Conservation (phyloP, 495 filamentous ascomycete genomes). For the Talaromyces stipitatus region DNA sequence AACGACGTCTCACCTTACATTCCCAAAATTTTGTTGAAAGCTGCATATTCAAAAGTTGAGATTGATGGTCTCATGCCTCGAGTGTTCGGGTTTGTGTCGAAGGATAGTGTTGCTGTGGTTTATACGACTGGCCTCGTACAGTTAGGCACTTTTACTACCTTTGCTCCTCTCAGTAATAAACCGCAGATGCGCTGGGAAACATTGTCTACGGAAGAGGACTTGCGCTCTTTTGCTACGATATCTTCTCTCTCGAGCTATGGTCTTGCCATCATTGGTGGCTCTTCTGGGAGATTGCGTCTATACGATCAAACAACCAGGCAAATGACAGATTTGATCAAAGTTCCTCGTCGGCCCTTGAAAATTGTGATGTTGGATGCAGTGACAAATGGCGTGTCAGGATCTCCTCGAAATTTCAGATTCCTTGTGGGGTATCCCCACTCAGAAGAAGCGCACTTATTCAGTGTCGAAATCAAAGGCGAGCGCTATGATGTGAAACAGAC, state of each 20-base stretch:
- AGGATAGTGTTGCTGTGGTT: conserved; percentile 47
- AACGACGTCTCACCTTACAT: background rate
- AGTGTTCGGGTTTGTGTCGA: conserved; percentile 59
- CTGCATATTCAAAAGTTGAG: conserved; percentile 12
- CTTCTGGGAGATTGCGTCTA: conserved; percentile 21
- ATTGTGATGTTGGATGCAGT: conserved; percentile 13
- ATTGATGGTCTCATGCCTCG: conserved; percentile 28
- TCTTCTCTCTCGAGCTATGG: conserved; percentile 19
- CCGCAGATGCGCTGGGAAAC: conserved; percentile 22
- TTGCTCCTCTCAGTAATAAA: conserved; percentile 3
- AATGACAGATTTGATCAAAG: background rate
- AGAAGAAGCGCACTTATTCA: conserved; percentile 25
- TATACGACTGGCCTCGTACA: conserved; percentile 55
- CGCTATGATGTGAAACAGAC: background rate
- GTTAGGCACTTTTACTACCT: conserved; percentile 31
- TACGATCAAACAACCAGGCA: conserved; percentile 29
- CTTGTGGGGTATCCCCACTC: conserved; percentile 21
- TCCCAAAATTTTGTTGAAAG: conserved; percentile 11
- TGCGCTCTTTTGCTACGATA: conserved; percentile 23
- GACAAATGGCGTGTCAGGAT: background rate
- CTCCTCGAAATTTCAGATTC: conserved; percentile 14
- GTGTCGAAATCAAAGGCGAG: conserved; percentile 11
- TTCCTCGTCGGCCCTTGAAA: background rate
- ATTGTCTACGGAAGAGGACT: conserved; percentile 21
- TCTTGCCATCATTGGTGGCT: conserved; percentile 30